A percentile compares a stretch with the other conserved stretches of the same genome.
phyloP scores from a whole-genome alignment of 345 rosid species.

The Citrus inodora region DNA sequence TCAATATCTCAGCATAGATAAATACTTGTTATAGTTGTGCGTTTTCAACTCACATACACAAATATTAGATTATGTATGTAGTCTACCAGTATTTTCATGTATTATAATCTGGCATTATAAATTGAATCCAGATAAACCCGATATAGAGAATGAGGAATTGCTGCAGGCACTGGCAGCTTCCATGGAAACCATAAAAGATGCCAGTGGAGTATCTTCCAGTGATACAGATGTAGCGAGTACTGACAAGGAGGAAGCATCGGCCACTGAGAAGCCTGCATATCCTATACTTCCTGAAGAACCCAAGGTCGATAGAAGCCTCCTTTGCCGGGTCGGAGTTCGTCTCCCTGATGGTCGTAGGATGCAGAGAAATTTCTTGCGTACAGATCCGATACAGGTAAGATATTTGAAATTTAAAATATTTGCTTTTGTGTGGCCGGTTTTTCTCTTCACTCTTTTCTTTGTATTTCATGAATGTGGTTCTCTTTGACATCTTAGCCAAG shows the following conservation, averaged over 20 bases:
- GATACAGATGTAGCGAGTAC: slow-evolving; percentile 18
- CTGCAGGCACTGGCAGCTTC: slow-evolving; percentile 65
- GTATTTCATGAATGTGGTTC: background rate
- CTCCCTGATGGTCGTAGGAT: slow-evolving; percentile 89
- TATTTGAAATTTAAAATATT: background rate
- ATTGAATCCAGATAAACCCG: slow-evolving; percentile 35
- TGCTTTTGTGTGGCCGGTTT: background rate
- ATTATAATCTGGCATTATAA: background rate
- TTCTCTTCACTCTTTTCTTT: background rate
- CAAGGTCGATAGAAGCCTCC: slow-evolving; percentile 60
- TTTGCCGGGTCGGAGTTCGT: slow-evolving; percentile 93
- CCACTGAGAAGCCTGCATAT: slow-evolving; percentile 41
- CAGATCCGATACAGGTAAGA: slow-evolving; percentile 75
- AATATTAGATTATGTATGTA: background rate
- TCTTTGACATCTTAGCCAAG: background rate
- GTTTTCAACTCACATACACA: background rate
- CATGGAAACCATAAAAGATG: slow-evolving; percentile 44
- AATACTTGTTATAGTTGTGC: background rate
- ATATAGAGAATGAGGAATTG: slow-evolving; percentile 59
- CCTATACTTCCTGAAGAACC: slow-evolving; percentile 96
- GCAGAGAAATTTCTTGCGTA: slow-evolving; percentile 74
- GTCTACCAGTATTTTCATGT: background rate
- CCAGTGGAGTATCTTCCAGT: slow-evolving; percentile 18
- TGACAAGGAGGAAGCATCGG: slow-evolving; percentile 34
- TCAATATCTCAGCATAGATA: background rate